Percentiles rank a stretch among this genome's conserved stretches.
Conservation (phyloP, 495 filamentous ascomycete genomes). For the Glutinoglossum americanum region DNA sequence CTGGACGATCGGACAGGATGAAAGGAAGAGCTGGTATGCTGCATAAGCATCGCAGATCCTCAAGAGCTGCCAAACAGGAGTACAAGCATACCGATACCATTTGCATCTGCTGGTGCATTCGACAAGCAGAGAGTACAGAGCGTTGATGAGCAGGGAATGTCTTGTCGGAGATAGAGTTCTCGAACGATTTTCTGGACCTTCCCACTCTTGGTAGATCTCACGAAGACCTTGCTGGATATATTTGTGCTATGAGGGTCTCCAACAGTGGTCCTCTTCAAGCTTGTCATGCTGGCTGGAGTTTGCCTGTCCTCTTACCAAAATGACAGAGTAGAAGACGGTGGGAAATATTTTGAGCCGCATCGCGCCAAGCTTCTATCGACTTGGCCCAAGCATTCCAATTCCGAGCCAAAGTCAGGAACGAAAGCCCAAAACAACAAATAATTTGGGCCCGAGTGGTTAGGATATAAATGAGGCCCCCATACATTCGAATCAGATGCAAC, state of each 20-base stretch:
- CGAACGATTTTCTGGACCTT: constrained; percentile 98
- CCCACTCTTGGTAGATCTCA: constrained; percentile 77
- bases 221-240: constrained; percentile 80
- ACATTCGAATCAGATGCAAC: too few species aligned
- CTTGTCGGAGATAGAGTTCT: constrained; percentile 84
- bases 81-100: constrained; percentile 38
- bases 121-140: constrained; percentile 55
- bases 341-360: not conserved
- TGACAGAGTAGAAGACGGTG: not conserved
- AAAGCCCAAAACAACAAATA: too few species aligned
- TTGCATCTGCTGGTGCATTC: constrained; percentile 52
- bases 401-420: too few species aligned
- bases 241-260: constrained; percentile 48
- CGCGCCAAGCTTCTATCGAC: not conserved
- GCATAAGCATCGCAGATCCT: not conserved
- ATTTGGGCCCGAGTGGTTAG: too few species aligned
- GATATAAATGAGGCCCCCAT: too few species aligned
- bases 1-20: constrained; percentile 68
- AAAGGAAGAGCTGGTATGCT: constrained; percentile 41
- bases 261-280: constrained; percentile 54
- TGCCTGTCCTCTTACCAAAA: not conserved
- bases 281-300: constrained; percentile 40
- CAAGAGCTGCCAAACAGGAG: constrained; percentile 6
- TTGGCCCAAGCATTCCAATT: not conserved
- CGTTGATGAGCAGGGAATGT: constrained; percentile 91